phyloP scores from a whole-genome alignment of 768 basidiomycete species.

The Boletellus ananiceps region DNA sequence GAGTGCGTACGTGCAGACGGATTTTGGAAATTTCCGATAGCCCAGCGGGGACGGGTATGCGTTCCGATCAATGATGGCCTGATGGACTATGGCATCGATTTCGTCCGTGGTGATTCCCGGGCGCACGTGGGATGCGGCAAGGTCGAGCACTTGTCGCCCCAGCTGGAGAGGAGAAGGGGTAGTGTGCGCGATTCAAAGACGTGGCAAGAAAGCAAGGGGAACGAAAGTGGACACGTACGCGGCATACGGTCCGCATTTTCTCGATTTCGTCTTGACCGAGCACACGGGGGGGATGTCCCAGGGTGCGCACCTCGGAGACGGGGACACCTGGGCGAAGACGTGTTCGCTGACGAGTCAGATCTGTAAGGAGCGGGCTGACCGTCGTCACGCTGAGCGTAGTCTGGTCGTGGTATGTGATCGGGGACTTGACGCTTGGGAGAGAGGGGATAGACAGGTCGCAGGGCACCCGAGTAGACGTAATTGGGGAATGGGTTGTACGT shows the following conservation, averaged over 20 bases:
- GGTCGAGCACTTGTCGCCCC: constrained; percentile 87
- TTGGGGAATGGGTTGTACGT: constrained; percentile 76
- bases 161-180: constrained; percentile 46
- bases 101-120: constrained; percentile 97
- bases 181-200: constrained; percentile 2
- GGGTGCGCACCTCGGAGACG: constrained; percentile 49
- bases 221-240: constrained; percentile 48
- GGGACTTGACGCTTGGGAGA: constrained; percentile 75
- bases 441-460: constrained; percentile 87
- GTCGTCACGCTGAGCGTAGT: constrained; percentile 64
- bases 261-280: constrained; percentile 73
- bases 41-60: constrained; percentile 93
- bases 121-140: constrained; percentile 76
- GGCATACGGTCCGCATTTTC: constrained; percentile 84
- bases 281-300: constrained; percentile 61
- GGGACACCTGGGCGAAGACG: constrained; percentile 46
- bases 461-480: constrained; percentile 71
- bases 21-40: constrained; percentile 91
- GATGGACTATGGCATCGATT: constrained; percentile 89
- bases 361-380: constrained; percentile 39
- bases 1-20: constrained; percentile 82
- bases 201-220: neutral
- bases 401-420: constrained; percentile 78
- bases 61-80: constrained; percentile 83
- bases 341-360: neutral